phyloP scores from a whole-genome alignment of 306 rosid species.

The Sicyos baderoa region DNA sequence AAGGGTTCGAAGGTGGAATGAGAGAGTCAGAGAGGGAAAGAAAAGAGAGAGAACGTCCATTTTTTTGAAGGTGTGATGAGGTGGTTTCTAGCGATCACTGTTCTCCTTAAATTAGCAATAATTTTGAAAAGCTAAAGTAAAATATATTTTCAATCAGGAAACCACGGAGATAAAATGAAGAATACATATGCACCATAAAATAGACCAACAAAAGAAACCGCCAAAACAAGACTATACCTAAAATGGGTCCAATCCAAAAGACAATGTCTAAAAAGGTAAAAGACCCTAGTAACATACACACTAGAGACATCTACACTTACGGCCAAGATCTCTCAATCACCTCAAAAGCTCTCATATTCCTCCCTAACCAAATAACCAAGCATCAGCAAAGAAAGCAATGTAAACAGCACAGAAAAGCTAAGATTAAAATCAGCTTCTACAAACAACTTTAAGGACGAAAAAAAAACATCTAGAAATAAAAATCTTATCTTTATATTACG shows the following conservation, averaged over 20 bases:
- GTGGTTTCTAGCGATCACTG: neutral
- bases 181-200: neutral
- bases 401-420: no score
- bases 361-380: neutral
- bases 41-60: no score
- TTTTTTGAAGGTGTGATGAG: no score
- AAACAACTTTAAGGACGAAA: neutral
- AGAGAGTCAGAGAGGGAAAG: no score
- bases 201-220: neutral
- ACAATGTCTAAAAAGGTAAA: neutral
- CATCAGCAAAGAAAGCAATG: no score
- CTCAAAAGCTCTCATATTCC: neutral
- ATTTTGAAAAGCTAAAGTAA: constrained; percentile 3
- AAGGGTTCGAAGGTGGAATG: no score
- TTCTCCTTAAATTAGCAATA: neutral
- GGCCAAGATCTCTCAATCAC: neutral
- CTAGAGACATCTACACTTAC: neutral
- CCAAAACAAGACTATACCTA: neutral
- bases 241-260: neutral
- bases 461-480: neutral
- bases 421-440: neutral
- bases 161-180: neutral
- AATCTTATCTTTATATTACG: neutral
- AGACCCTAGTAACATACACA: neutral
- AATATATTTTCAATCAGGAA: neutral